A percentile compares a stretch with the other conserved stretches of the same genome.
phyloP scores from a whole-genome alignment of 2,329 filamentous ascomycete genomes.

The Geoglossum cookeanum region DNA sequence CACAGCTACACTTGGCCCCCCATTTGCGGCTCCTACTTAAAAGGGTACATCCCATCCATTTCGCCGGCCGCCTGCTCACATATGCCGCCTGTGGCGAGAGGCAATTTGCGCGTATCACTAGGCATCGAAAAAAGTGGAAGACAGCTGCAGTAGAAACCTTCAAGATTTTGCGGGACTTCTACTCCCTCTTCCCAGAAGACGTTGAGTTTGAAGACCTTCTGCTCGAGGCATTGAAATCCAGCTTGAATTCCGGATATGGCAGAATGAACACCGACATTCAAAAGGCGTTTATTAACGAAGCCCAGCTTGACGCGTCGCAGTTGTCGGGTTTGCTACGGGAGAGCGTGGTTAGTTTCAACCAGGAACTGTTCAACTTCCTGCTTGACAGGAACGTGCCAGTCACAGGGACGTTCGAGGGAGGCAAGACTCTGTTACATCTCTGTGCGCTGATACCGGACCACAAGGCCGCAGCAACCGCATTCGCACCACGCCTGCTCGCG shows the following conservation, averaged over 20 bases:
- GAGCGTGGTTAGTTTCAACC: slow-evolving; percentile 7
- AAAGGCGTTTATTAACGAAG: slow-evolving; percentile 6
- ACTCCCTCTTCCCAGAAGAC: slow-evolving; percentile 7
- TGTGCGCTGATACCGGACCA: slow-evolving; percentile 9
- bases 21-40: slow-evolving; percentile 8
- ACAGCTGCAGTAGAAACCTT: slow-evolving; percentile 6
- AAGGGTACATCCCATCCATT: slow-evolving; percentile 6
- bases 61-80: slow-evolving; percentile 5
- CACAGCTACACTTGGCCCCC: slow-evolving; percentile 6
- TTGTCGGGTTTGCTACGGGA: slow-evolving; percentile 6
- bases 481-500: slow-evolving; percentile 7
- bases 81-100: slow-evolving; percentile 8
- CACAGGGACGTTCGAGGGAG: neutral
- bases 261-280: slow-evolving; percentile 10
- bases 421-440: slow-evolving; percentile 9
- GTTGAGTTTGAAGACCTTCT: slow-evolving; percentile 5
- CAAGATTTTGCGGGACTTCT: slow-evolving; percentile 6
- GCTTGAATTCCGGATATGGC: slow-evolving; percentile 5
- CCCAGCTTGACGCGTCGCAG: neutral
- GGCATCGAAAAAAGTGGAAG: slow-evolving; percentile 8
- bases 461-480: slow-evolving; percentile 6
- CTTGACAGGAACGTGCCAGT: slow-evolving; percentile 6
- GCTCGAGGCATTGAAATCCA: slow-evolving; percentile 5
- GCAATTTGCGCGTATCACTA: slow-evolving; percentile 8
- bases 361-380: slow-evolving; percentile 6